phyloP scores from a whole-genome alignment of 108 stramenopile species.

The Conticribra guillardii region DNA sequence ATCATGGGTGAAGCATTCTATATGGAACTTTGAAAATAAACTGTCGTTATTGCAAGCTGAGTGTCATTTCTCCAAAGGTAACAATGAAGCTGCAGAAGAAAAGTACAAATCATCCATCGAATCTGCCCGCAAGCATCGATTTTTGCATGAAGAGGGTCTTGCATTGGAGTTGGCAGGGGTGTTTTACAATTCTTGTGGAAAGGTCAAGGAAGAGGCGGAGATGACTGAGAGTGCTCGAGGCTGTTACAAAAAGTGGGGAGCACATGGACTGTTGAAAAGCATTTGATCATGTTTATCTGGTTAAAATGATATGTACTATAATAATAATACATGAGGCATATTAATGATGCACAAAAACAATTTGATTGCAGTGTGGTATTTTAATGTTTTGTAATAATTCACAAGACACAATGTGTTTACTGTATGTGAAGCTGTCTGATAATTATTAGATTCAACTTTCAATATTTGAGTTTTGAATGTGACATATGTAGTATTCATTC shows the following conservation, averaged over 20 bases:
- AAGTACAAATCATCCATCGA: conserved; percentile 1
- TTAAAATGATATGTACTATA: too few species aligned
- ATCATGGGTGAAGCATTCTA: not conserved
- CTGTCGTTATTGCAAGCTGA: conserved; percentile 3
- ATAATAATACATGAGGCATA: too few species aligned
- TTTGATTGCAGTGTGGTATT: too few species aligned
- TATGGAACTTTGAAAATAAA: conserved; percentile 14
- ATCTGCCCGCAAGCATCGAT: not conserved
- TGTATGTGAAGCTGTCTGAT: too few species aligned
- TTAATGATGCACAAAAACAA: too few species aligned
- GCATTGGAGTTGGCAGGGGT: conserved; percentile 2
- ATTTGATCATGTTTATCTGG: too few species aligned
- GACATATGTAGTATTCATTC: too few species aligned
- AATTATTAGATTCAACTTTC: too few species aligned
- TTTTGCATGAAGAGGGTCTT: conserved; percentile 9
- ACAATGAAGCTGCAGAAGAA: not conserved
- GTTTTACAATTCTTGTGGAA: not conserved
- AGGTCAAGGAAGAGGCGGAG: not conserved
- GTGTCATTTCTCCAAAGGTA: not conserved
- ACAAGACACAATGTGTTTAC: too few species aligned
- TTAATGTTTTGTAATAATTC: too few species aligned
- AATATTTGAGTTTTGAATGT: too few species aligned
- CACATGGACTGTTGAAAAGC: not conserved
- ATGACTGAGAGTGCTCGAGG: not conserved
- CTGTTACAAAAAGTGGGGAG: conserved; percentile 13